These are phyloP conservation scores for Candida schatavii DNA, from an alignment of 805 yeast species.

Conservation along the genomic window DNA sequence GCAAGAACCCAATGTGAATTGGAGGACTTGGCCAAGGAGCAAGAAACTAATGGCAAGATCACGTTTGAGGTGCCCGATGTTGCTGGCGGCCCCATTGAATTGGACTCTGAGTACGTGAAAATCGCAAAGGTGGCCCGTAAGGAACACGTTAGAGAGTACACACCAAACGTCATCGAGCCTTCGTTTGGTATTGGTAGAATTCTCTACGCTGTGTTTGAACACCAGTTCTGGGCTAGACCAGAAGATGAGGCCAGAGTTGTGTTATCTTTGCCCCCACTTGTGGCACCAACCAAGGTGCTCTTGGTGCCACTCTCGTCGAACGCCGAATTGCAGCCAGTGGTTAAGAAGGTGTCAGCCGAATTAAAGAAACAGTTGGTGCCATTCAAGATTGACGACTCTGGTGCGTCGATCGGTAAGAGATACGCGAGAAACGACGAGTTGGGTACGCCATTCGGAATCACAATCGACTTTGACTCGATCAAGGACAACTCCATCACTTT, in stretches of 20 bases:
- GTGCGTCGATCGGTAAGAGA: conserved; percentile 97
- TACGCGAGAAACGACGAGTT: conserved; percentile 97
- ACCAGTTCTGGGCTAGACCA: conserved; percentile 91
- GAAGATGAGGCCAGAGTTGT: conserved; percentile 83
- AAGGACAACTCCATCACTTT: conserved; percentile 86
- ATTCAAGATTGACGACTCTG: conserved; percentile 94
- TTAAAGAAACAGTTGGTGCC: conserved; percentile 84
- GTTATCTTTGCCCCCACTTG: conserved; percentile 87
- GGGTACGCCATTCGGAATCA: conserved; percentile 98
- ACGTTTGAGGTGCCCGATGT: conserved; percentile 20
- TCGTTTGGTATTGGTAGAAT: conserved; percentile 99
- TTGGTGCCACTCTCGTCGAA: conserved; percentile 91
- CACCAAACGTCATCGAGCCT: conserved; percentile 98
- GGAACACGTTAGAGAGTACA: conserved; percentile 91
- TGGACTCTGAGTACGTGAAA: conserved; percentile 67
- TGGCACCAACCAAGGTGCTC: conserved; percentile 96
- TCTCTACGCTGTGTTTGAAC: conserved; percentile 89
- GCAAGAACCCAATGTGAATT: conserved; percentile 81
- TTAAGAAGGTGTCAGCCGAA: conserved; percentile 62
- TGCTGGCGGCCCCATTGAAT: conserved; percentile 60
- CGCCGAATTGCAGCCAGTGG: conserved; percentile 72
- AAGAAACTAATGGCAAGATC: conserved; percentile 26
- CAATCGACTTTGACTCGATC: conserved; percentile 91
- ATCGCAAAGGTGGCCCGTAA: conserved; percentile 77
- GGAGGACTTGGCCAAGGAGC: conserved; percentile 70